phyloP scores from a whole-genome alignment of 805 yeast species.

The Suhomyces pyralidae region DNA sequence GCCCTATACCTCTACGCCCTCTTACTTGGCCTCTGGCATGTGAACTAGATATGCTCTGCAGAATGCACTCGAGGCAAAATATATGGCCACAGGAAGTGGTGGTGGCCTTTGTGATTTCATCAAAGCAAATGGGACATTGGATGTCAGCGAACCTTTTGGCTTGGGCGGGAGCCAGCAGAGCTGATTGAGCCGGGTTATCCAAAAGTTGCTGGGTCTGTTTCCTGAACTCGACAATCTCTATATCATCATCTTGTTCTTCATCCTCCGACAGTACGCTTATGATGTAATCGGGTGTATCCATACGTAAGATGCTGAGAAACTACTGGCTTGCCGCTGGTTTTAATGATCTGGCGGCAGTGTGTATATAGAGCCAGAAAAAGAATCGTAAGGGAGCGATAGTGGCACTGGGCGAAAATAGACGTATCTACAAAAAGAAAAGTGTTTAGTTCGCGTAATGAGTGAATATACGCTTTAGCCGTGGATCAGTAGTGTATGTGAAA shows the following conservation, averaged over 20 bases:
- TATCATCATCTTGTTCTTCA: conserved; percentile 29
- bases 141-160: conserved; percentile 33
- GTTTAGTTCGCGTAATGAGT: neutral
- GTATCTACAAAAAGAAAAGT: neutral
- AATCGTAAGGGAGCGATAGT: neutral
- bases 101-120: conserved; percentile 38
- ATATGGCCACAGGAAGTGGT: conserved; percentile 44
- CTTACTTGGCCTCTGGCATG: conserved; percentile 42
- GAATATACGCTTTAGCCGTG: neutral
- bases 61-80: conserved; percentile 42
- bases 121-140: conserved; percentile 46
- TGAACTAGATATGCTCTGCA: conserved; percentile 37
- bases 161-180: conserved; percentile 16
- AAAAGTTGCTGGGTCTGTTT: conserved; percentile 34
- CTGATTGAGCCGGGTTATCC: conserved; percentile 20
- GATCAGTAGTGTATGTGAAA: neutral
- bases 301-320: neutral
- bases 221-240: conserved; percentile 37
- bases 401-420: neutral
- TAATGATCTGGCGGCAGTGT: neutral
- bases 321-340: neutral
- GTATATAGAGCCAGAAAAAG: neutral
- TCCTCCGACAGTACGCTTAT: conserved; percentile 17
- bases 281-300: conserved; percentile 8
- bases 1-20: conserved; percentile 37